Percentiles rank a stretch among this genome's conserved stretches.
Evolutionary conservation across 208 protist species (phyloP).

Genomic region (Leishmania guyanensis): DNA sequence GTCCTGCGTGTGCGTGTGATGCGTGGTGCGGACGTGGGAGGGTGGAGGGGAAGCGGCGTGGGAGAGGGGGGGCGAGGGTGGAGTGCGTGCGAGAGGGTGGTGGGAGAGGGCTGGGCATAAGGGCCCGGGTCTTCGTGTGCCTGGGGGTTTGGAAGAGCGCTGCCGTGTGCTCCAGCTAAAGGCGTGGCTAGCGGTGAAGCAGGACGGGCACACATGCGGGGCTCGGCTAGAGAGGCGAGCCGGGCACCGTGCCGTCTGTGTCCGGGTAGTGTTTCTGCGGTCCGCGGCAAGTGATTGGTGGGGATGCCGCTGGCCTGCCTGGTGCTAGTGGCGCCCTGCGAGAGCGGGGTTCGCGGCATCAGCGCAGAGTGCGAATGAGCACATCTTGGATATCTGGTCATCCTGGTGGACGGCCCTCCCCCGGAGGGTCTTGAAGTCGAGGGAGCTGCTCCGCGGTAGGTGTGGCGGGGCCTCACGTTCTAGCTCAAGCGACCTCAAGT

Average conservation of each 20-base stretch:
- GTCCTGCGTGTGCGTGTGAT: not conserved
- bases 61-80: not conserved
- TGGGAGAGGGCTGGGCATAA: not conserved
- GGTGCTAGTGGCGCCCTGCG: not conserved
- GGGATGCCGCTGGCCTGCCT: not conserved
- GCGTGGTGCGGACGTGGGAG: not conserved
- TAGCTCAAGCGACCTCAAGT: constrained; percentile 51
- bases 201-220: not conserved
- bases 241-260: not conserved
- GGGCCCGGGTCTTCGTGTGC: not conserved
- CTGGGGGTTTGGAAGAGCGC: not conserved
- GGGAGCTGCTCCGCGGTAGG: constrained; percentile 32
- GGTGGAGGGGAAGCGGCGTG: too few relatives aligned
- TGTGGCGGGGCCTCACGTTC: constrained; percentile 44
- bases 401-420: not conserved
- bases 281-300: not conserved
- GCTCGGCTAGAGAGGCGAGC: not conserved
- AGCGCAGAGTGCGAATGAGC: not conserved
- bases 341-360: not conserved
- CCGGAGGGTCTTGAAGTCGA: constrained; percentile 16
- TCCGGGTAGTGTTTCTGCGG: not conserved
- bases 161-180: not conserved
- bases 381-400: not conserved
- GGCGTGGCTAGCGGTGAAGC: not conserved
- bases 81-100: not conserved